Percentiles rank a stretch among this genome's conserved stretches.
Conservation (phyloP, 2,329 filamentous ascomycete genomes). For the Fusarium phyllophilum region DNA sequence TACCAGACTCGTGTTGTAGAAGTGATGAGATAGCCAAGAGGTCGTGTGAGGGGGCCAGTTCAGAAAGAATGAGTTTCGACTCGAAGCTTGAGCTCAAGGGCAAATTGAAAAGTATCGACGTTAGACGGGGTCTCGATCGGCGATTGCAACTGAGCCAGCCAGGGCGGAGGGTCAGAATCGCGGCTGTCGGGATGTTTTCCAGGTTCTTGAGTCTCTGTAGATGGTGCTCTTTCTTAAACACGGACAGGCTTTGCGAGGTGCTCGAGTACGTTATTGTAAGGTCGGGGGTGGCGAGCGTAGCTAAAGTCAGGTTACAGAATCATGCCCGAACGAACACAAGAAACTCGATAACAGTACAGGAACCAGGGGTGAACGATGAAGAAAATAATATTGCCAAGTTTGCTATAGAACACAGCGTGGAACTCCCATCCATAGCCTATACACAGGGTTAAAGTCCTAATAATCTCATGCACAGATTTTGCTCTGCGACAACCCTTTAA, state of each 20-base stretch:
- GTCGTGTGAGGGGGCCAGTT: background rate
- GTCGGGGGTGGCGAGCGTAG: too few relatives aligned
- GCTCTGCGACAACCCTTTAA: conserved; percentile 36
- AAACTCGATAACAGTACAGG: background rate
- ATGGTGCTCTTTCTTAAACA: background rate
- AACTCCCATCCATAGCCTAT: conserved; percentile 45
- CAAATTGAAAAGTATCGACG: background rate
- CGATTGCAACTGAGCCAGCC: background rate
- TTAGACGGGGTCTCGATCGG: background rate
- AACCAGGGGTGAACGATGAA: conserved; percentile 33
- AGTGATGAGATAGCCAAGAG: background rate
- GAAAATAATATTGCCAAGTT: conserved; percentile 42
- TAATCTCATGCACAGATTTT: conserved; percentile 39
- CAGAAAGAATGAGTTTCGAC: background rate
- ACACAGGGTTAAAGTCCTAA: conserved; percentile 44
- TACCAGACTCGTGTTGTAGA: background rate
- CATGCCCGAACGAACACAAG: background rate
- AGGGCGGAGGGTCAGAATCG: background rate
- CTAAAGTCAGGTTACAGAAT: background rate
- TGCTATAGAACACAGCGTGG: conserved; percentile 42
- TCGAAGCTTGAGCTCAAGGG: background rate
- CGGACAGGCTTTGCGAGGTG: background rate
- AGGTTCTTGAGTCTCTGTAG: background rate
- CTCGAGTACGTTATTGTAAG: background rate
- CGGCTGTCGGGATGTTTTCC: background rate